A percentile compares a stretch with the other conserved stretches of the same genome.
These are phyloP conservation scores for Lichtheimia corymbifera DNA, from an alignment of 371 early-diverging fungal species.

Conservation along the genomic window DNA sequence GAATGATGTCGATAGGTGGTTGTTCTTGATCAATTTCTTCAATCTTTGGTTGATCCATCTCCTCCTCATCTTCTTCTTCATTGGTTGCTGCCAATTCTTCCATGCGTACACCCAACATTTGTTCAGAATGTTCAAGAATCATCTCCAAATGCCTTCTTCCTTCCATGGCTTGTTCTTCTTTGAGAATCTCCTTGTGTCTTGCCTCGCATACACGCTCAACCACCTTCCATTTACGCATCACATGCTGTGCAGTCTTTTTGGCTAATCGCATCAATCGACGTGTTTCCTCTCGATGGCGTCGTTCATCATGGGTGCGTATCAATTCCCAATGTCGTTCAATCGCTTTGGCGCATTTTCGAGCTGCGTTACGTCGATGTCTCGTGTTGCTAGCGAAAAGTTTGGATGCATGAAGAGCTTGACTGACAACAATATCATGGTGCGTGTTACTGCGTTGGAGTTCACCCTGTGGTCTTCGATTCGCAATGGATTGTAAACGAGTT, in stretches of 20 bases:
- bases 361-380: constrained; percentile 48
- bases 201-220: constrained; percentile 64
- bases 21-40: constrained; percentile 25
- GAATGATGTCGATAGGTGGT: background rate
- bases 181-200: constrained; percentile 55
- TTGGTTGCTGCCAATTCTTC: constrained; percentile 34
- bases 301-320: constrained; percentile 52
- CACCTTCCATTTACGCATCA: constrained; percentile 68
- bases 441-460: constrained; percentile 22
- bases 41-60: background rate
- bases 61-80: background rate
- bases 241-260: constrained; percentile 64
- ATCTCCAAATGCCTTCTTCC: constrained; percentile 65
- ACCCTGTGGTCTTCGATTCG: constrained; percentile 37
- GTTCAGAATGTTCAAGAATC: constrained; percentile 74
- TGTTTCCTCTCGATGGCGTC: constrained; percentile 50
- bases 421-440: constrained; percentile 23
- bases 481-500: constrained; percentile 29
- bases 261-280: constrained; percentile 59
- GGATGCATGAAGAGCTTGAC: constrained; percentile 38
- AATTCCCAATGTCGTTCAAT: constrained; percentile 60
- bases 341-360: constrained; percentile 60
- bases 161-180: constrained; percentile 62
- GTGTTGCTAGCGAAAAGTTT: constrained; percentile 43
- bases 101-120: constrained; percentile 71